phyloP scores from a whole-genome alignment of 805 yeast genomes.

The Saccharomycopsis olivae region DNA sequence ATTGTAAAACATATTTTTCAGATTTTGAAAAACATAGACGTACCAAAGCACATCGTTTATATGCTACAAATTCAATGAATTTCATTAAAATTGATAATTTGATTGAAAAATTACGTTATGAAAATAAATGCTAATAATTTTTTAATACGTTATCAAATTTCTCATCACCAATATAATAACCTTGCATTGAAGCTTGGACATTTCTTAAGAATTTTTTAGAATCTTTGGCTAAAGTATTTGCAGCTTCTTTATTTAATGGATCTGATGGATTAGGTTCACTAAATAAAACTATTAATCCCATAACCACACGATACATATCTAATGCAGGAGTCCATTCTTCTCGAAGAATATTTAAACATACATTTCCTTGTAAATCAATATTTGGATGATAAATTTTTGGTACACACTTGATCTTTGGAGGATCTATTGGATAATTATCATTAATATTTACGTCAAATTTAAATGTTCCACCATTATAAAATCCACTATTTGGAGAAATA shows the following conservation, averaged over 20 bases:
- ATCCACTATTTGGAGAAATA: slow-evolving; percentile 63
- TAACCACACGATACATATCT: slow-evolving; percentile 66
- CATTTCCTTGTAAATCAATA: slow-evolving; percentile 81
- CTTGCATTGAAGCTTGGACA: slow-evolving; percentile 10
- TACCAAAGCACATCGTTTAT: slow-evolving; percentile 60
- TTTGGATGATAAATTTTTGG: slow-evolving; percentile 86
- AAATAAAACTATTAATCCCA: slow-evolving; percentile 78
- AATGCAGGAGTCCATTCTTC: slow-evolving; percentile 97
- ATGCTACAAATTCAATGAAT: slow-evolving; percentile 62
- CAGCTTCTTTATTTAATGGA: slow-evolving; percentile 89
- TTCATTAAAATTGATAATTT: slow-evolving; percentile 70
- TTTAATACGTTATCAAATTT: slow-evolving; percentile 4
- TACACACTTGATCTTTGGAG: slow-evolving; percentile 72
- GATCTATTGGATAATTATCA: slow-evolving; percentile 79
- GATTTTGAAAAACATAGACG: slow-evolving; percentile 66
- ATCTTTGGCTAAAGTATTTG: slow-evolving; percentile 40
- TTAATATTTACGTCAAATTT: slow-evolving; percentile 54
- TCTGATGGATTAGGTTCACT: slow-evolving; percentile 87
- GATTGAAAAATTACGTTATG: slow-evolving; percentile 28
- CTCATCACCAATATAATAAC: slow-evolving; percentile 5
- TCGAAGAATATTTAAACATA: slow-evolving; percentile 81
- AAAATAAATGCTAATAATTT: neutral
- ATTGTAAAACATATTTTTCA: slow-evolving; percentile 77
- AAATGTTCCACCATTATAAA: slow-evolving; percentile 60
- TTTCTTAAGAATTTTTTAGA: slow-evolving; percentile 31